These are phyloP conservation scores for Puccinia polysora DNA, from an alignment of 1,284 basidiomycete genomes.

Conservation along the genomic window DNA sequence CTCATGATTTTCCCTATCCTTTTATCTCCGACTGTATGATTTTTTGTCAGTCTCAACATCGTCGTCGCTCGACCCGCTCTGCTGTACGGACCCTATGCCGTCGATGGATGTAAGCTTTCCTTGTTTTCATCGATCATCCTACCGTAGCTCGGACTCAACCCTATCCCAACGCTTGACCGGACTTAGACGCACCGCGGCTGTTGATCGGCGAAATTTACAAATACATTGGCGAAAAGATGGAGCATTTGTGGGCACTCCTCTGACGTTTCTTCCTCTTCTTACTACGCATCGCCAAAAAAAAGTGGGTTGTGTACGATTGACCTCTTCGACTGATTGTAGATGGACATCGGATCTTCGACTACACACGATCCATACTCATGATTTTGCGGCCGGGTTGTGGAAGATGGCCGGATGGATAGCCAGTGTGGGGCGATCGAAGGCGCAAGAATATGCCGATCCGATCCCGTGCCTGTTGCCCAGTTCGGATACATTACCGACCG, in stretches of 20 bases:
- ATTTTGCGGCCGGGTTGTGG: slow-evolving; percentile 41
- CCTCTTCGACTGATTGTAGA: background rate
- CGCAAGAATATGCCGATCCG: slow-evolving; percentile 13
- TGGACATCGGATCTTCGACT: slow-evolving; percentile 41
- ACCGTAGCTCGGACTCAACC: background rate
- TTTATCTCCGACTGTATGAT: background rate
- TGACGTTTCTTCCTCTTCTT: too few relatives aligned
- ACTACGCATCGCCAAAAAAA: too few relatives aligned
- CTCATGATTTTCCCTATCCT: background rate
- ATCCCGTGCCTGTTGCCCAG: slow-evolving; percentile 35
- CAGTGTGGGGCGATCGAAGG: slow-evolving; percentile 17
- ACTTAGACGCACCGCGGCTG: slow-evolving; percentile 44
- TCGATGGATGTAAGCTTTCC: slow-evolving; percentile 43
- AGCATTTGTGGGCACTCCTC: slow-evolving; percentile 44
- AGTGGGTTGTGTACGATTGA: too few relatives aligned
- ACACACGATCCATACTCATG: slow-evolving; percentile 40
- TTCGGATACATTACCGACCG: slow-evolving; percentile 44
- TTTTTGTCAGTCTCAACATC: slow-evolving; percentile 34
- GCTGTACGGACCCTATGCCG: slow-evolving; percentile 42
- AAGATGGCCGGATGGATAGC: slow-evolving; percentile 43
- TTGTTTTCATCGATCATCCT: slow-evolving; percentile 1
- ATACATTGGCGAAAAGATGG: slow-evolving; percentile 46
- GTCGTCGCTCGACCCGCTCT: slow-evolving; percentile 42
- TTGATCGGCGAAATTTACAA: slow-evolving; percentile 46
- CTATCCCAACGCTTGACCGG: background rate